Percentiles rank a stretch among this genome's conserved stretches.
These are phyloP conservation scores for Syzygium aqueum DNA, from an alignment of 345 rosid species.

Conservation along the genomic window DNA sequence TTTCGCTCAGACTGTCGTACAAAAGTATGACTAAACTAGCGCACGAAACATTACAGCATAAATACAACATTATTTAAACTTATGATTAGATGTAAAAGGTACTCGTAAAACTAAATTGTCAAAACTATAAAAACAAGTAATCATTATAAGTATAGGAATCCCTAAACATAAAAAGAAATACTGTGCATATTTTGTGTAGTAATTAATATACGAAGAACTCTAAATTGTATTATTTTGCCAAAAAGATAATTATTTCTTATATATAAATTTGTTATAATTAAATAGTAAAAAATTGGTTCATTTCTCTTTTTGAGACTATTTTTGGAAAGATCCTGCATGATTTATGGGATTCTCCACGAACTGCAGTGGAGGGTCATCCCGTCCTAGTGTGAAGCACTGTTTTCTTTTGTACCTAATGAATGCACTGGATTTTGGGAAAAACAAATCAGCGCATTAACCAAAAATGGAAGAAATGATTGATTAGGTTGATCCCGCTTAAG, in stretches of 20 bases:
- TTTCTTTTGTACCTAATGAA: background rate
- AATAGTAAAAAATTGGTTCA: background rate
- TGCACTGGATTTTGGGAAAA: background rate
- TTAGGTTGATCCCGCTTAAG: background rate
- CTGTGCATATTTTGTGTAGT: background rate
- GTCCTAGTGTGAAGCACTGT: background rate
- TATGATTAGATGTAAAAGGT: no score
- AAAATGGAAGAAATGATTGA: background rate
- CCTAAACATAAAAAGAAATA: background rate
- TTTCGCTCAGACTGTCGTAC: background rate
- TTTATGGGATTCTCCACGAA: background rate
- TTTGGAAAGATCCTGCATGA: background rate
- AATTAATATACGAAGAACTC: background rate
- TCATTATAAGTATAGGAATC: background rate
- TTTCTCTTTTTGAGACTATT: background rate
- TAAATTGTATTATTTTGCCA: background rate
- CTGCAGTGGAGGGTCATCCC: background rate
- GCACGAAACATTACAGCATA: fast-evolving
- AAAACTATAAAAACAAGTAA: background rate
- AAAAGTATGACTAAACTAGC: background rate
- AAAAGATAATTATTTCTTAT: background rate
- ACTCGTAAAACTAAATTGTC: background rate
- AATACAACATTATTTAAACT: no score
- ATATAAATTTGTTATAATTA: background rate
- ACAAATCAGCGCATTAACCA: background rate